Evolutionary conservation across 1,284 basidiomycete genomes (phyloP), one percentile per base, ranked within the genome.

Genomic region (Pholiota adiposa): DNA sequence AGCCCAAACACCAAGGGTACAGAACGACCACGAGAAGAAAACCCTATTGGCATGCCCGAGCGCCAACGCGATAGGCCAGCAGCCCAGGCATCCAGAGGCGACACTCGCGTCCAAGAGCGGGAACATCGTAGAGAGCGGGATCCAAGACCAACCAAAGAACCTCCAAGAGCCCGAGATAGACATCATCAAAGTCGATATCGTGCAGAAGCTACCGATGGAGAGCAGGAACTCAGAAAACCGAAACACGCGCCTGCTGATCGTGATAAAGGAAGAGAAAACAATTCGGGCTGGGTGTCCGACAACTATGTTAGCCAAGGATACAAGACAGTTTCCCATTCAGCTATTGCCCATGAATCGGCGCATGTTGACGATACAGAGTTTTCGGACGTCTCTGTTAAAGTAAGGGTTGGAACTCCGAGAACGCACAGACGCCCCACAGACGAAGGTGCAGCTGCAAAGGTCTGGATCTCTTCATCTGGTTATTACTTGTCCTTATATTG

Each of bases 351-450:
- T 23, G 60, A 65, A 31, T 29, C 58, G 21, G 49, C 36, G 21
- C 48, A 40, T 23, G 56, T 58, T 36, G 64, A 62, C n/a, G 67
- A 70, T 34, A 70, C 65, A 54, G 69, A 71, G 19, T 69, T 63
- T 31, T 72, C 72, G n/a, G 70, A 72, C 38, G 69, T 62, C 46
- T 73, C 70, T 19, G 54, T 59, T 11, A 58, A 60, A 51, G 63
- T 58, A 23, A 66, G 63, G 36, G 54, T 58, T 25, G 54, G 58
- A 11, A 53, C 60, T 21, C 59, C 46, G 25, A 40, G n/a, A 41
- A 56, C 40, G 48, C 60, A 67, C 38, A 67, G 56, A 51, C 67
- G 56, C 18, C 57, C 59, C 31, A 48, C 55, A 18, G 63, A 65
- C 8, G 64, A 60, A 48, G 46, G 31, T 11, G 38, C 44, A 46